These are phyloP conservation scores for Cylindrotheca closterium DNA, from an alignment of 108 stramenopile genomes.

Conservation along the genomic window DNA sequence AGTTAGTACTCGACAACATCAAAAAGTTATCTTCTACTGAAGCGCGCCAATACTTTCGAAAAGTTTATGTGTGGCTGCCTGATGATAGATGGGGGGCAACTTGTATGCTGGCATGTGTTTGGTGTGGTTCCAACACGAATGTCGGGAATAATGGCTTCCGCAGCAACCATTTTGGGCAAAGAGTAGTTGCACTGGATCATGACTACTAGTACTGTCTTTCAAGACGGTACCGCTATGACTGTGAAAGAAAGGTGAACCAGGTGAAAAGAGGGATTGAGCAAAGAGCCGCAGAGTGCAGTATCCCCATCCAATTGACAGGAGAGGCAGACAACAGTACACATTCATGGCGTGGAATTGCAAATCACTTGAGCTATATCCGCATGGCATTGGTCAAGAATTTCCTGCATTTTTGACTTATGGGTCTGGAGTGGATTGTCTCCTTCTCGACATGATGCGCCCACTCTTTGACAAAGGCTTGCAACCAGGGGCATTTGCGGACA, in stretches of 20 bases:
- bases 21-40: no score
- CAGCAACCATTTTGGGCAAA: not conserved
- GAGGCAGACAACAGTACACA: not conserved
- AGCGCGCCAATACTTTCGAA: no score
- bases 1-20: no score
- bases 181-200: not conserved
- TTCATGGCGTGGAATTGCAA: not conserved
- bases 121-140: no score
- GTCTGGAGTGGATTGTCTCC: no score
- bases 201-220: not conserved
- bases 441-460: no score
- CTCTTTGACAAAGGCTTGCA: no score
- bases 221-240: not conserved
- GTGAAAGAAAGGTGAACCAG: not conserved
- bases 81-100: no score
- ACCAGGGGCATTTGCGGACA: no score
- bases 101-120: no score
- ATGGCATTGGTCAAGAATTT: not conserved
- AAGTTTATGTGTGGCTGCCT: no score
- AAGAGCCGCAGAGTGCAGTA: not conserved
- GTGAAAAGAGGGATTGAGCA: not conserved
- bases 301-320: not conserved
- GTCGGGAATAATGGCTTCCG: conserved; percentile 1
- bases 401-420: no score
- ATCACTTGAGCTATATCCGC: not conserved